Percentiles rank a stretch among this genome's conserved stretches.
phyloP scores from a whole-genome alignment of 2,329 filamentous ascomycete genomes.

The Lasiodiplodia theobromae region DNA sequence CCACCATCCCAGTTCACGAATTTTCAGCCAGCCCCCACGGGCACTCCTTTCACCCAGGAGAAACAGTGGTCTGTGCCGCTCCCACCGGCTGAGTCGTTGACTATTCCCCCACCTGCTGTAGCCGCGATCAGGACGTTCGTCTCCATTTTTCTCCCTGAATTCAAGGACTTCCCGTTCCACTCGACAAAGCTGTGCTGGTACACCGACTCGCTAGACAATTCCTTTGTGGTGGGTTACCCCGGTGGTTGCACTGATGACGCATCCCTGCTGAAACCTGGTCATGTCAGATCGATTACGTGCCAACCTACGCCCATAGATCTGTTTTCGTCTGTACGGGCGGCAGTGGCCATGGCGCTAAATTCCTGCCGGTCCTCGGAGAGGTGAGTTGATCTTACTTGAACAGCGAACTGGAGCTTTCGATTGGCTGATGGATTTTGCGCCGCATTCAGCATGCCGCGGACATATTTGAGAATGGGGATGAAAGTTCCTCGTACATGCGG shows the following conservation, averaged over 20 bases:
- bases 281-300: conserved; percentile 2
- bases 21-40: background rate
- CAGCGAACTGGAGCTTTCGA: background rate
- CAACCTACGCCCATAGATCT: background rate
- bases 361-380: conserved; percentile 7
- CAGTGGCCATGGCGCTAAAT: conserved; percentile 12
- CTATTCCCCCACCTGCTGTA: background rate
- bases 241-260: background rate
- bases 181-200: conserved; percentile 14
- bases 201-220: conserved; percentile 11
- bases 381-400: background rate
- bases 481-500: conserved; percentile 16
- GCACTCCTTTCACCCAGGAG: conserved; percentile 2
- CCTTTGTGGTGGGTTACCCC: background rate
- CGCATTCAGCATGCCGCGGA: background rate
- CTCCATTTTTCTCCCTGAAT: conserved; percentile 1
- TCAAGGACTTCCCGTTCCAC: background rate
- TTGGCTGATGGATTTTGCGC: background rate
- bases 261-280: background rate
- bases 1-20: background rate
- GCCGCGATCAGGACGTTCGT: background rate
- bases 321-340: conserved; percentile 7
- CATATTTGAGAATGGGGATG: background rate
- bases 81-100: background rate
- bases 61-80: conserved; percentile 5